Conservation (phyloP, 352 stramenopile species). For the Globisporangium spiculum region DNA sequence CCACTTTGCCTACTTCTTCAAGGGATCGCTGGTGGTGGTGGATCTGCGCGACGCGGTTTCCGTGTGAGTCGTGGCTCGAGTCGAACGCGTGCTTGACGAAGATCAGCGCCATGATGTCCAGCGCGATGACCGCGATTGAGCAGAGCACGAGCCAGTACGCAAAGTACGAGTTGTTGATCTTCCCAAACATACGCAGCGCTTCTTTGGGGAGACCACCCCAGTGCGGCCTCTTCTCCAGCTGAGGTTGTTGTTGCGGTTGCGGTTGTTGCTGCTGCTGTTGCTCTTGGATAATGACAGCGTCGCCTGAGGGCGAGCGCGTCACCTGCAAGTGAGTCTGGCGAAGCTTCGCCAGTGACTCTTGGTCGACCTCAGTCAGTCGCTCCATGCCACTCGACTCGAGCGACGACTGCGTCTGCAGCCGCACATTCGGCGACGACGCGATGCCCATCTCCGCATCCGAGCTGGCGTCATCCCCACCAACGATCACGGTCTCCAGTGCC, state of each 20-base stretch:
- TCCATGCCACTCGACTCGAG: constrained; percentile 8
- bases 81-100: constrained; percentile 35
- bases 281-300: not conserved
- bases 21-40: constrained; percentile 6
- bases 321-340: constrained; percentile 9
- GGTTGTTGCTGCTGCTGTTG: not conserved
- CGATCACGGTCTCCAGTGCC: not conserved
- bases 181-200: constrained; percentile 26
- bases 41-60: not conserved
- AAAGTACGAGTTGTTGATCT: constrained; percentile 72
- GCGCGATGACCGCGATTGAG: constrained; percentile 43
- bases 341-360: constrained; percentile 8
- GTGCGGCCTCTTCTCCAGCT: not conserved
- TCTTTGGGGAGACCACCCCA: constrained; percentile 3
- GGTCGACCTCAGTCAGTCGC: constrained; percentile 6
- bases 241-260: not conserved
- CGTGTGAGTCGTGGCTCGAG: constrained; percentile 15
- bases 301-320: constrained; percentile 10
- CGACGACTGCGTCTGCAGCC: constrained; percentile 16
- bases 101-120: constrained; percentile 40
- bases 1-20: constrained; percentile 9
- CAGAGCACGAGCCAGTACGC: constrained; percentile 62
- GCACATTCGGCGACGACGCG: not conserved
- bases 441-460: constrained; percentile 14
- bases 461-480: not conserved